Percentiles rank a stretch among this genome's conserved stretches.
Conservation (phyloP, 257 asterid species). For the Salvia hispanica region DNA sequence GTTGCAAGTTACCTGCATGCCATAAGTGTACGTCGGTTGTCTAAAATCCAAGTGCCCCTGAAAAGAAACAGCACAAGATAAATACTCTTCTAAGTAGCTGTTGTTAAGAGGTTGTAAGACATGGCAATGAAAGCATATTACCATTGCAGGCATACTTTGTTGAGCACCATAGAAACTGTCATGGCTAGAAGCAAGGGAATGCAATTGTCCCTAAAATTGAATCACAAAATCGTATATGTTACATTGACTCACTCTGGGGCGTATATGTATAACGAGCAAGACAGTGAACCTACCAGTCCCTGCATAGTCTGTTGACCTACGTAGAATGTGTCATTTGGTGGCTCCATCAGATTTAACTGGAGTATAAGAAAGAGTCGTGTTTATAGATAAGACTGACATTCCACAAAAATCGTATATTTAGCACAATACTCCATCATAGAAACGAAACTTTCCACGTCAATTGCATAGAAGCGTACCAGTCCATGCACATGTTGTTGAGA, state of each 20-base stretch:
- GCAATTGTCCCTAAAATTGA: constrained; percentile 70
- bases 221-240: constrained; percentile 23
- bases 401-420: constrained; percentile 12
- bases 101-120: constrained; percentile 12
- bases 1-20: constrained; percentile 65
- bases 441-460: not conserved
- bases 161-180: constrained; percentile 74
- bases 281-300: constrained; percentile 64
- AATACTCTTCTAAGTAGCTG: constrained; percentile 7
- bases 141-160: constrained; percentile 75
- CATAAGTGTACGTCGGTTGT: constrained; percentile 64
- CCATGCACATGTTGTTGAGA: constrained; percentile 89
- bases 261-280: not conserved
- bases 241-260: constrained; percentile 6
- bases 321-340: constrained; percentile 81
- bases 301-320: constrained; percentile 74
- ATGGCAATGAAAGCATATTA: constrained; percentile 33
- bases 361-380: constrained; percentile 37
- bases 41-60: constrained; percentile 93
- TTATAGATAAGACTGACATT: constrained; percentile 9
- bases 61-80: constrained; percentile 23
- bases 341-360: constrained; percentile 97
- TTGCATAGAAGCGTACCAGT: constrained; percentile 54
- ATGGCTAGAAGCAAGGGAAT: constrained; percentile 65
- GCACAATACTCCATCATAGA: constrained; percentile 8